Conservation (phyloP, 768 basidiomycete species). For the Trametes punicea region DNA sequence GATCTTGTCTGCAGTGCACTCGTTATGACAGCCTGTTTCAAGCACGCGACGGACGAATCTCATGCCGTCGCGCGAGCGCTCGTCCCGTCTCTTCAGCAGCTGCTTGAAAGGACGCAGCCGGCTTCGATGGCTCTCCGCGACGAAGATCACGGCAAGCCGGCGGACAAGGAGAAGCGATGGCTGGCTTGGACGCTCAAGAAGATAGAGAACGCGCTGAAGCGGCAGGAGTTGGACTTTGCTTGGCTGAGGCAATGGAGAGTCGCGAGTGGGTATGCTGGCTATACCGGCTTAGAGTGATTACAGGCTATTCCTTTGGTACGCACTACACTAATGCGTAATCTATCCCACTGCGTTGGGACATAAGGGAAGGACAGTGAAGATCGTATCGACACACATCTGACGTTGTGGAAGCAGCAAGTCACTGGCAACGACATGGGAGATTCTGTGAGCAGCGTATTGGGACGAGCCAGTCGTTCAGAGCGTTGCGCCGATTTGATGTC, state of each 20-base stretch:
- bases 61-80: constrained; percentile 42
- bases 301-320: not conserved
- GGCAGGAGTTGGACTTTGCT: constrained; percentile 25
- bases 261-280: constrained; percentile 23
- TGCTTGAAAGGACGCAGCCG: constrained; percentile 26
- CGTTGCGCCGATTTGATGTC: too few species aligned
- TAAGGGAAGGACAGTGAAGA: too few species aligned
- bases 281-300: not conserved
- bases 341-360: too few species aligned
- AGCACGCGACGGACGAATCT: constrained; percentile 34
- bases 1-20: constrained; percentile 58
- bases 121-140: constrained; percentile 12
- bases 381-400: too few species aligned
- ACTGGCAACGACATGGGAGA: too few species aligned
- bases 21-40: constrained; percentile 53
- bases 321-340: constrained; percentile 1
- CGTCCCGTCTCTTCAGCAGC: constrained; percentile 38
- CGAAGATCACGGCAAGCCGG: constrained; percentile 4
- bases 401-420: too few species aligned
- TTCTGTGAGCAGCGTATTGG: too few species aligned
- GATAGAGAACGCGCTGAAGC: constrained; percentile 33
- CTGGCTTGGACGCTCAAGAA: constrained; percentile 35
- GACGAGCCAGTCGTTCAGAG: too few species aligned
- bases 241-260: constrained; percentile 31
- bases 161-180: constrained; percentile 36